Percentiles rank a stretch among this genome's conserved stretches.
Conservation (phyloP, 2,329 filamentous ascomycete species). For the Geosmithia flava region DNA sequence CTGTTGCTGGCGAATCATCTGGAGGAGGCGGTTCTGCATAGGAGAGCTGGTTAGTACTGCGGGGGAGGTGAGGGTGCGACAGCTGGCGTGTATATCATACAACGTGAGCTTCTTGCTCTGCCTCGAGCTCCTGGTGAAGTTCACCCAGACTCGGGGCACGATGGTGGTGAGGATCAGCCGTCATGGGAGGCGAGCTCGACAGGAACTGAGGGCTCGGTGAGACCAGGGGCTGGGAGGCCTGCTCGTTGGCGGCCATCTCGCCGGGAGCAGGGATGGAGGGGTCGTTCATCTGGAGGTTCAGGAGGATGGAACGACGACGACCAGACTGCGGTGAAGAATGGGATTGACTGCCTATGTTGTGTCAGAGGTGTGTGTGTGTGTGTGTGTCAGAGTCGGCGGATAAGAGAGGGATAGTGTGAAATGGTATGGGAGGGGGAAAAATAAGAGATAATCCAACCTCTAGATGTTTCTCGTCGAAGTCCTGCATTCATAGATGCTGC, state of each 20-base stretch:
- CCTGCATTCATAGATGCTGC: conserved; percentile 69
- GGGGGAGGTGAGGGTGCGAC: background rate
- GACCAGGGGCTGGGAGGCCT: conserved; percentile 10
- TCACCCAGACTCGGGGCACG: conserved; percentile 62
- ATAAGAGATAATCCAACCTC: conserved; percentile 34
- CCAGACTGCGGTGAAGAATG: conserved; percentile 29
- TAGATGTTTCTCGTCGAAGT: conserved; percentile 51
- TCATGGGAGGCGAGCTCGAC: conserved; percentile 29
- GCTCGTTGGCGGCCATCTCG: conserved; percentile 43
- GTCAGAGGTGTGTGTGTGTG: too few species aligned
- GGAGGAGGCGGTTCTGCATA: conserved; percentile 57
- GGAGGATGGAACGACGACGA: conserved; percentile 54
- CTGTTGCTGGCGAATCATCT: conserved; percentile 67
- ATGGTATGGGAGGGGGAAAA: too few species aligned
- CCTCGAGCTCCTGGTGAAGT: conserved; percentile 67
- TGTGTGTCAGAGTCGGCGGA: too few species aligned
- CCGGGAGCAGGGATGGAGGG: conserved; percentile 54
- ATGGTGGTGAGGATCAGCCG: conserved; percentile 41
- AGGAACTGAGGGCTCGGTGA: conserved; percentile 31
- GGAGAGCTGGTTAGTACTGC: background rate
- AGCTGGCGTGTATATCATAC: conserved; percentile 36
- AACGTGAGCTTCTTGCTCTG: conserved; percentile 68
- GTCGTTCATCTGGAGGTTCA: conserved; percentile 65
- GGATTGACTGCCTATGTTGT: background rate
- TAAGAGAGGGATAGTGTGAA: too few species aligned